Conservation (phyloP, 192 early-diverging fungal species). For the Globomyces pollinis-pini region DNA sequence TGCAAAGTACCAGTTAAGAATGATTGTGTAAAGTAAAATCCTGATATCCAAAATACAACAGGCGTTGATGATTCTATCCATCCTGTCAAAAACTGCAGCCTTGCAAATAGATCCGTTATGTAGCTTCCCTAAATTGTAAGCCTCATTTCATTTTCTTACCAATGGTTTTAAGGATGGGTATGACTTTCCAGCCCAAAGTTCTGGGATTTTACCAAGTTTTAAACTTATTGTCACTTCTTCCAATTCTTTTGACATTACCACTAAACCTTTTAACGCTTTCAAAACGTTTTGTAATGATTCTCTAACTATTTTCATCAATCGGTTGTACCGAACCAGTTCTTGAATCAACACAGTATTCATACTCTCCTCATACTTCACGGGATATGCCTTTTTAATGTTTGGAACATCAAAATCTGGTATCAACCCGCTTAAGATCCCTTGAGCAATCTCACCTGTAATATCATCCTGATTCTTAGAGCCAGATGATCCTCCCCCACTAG, state of each 20-base stretch:
- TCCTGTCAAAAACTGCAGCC: conserved; percentile 44
- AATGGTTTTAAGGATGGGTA: conserved; percentile 56
- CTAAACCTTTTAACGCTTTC: conserved; percentile 55
- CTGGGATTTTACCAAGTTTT: conserved; percentile 48
- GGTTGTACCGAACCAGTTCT: conserved; percentile 54
- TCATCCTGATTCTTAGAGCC: conserved; percentile 46
- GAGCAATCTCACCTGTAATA: conserved; percentile 40
- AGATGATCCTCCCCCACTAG: conserved; percentile 9
- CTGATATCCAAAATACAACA: conserved; percentile 55
- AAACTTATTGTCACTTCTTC: conserved; percentile 47
- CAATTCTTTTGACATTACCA: conserved; percentile 57
- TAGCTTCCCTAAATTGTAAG: conserved; percentile 36
- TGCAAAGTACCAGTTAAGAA: conserved; percentile 56
- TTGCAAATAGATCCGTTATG: conserved; percentile 41
- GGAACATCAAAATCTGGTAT: conserved; percentile 35
- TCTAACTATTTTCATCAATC: conserved; percentile 40
- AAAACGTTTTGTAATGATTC: conserved; percentile 48
- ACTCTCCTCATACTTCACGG: conserved; percentile 49
- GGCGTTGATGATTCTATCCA: conserved; percentile 48
- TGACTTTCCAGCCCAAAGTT: conserved; percentile 52
- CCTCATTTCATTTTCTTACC: too few relatives aligned
- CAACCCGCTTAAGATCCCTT: conserved; percentile 34
- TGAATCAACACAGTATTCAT: conserved; percentile 60
- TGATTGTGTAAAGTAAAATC: conserved; percentile 59
- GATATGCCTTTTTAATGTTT: conserved; percentile 33